Conservation (phyloP, 2,329 filamentous ascomycete species). For the Penicillium sp. region DNA sequence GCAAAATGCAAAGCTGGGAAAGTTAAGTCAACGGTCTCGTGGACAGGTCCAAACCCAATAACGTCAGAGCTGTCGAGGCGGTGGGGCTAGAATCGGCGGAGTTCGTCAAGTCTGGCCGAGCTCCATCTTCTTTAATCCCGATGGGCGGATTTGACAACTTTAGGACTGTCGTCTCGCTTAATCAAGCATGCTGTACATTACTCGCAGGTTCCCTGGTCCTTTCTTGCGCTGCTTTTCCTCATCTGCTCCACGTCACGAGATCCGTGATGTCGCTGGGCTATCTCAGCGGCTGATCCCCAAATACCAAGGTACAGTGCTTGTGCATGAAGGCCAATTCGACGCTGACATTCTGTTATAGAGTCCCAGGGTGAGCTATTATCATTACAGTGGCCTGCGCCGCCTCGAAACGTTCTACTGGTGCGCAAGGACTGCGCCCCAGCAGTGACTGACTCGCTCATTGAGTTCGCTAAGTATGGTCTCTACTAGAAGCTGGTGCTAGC, state of each 20-base stretch:
- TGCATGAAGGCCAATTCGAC: background rate
- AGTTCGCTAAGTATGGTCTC: constrained; percentile 51
- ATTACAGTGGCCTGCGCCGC: constrained; percentile 66
- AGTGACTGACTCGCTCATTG: constrained; percentile 56
- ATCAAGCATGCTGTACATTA: constrained; percentile 21
- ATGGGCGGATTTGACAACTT: background rate
- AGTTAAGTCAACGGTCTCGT: background rate
- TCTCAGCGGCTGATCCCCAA: constrained; percentile 57
- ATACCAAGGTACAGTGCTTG: constrained; percentile 57
- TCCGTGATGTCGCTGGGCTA: constrained; percentile 46
- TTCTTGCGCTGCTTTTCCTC: constrained; percentile 41
- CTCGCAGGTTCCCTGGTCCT: constrained; percentile 11
- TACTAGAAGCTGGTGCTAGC: background rate
- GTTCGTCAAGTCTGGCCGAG: background rate
- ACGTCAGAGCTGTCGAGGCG: constrained; percentile 1
- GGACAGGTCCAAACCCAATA: background rate
- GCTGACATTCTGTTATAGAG: constrained; percentile 41
- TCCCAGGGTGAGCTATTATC: constrained; percentile 61
- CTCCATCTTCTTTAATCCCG: background rate
- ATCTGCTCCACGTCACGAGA: constrained; percentile 40
- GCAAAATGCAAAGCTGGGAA: background rate
- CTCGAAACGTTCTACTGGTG: constrained; percentile 66
- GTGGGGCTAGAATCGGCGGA: constrained; percentile 1
- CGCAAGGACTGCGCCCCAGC: constrained; percentile 61
- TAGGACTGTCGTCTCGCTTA: background rate